Base-by-base conservation (phyloP, 345 rosid genomes). In the Citrus cavaleriei region DNA sequence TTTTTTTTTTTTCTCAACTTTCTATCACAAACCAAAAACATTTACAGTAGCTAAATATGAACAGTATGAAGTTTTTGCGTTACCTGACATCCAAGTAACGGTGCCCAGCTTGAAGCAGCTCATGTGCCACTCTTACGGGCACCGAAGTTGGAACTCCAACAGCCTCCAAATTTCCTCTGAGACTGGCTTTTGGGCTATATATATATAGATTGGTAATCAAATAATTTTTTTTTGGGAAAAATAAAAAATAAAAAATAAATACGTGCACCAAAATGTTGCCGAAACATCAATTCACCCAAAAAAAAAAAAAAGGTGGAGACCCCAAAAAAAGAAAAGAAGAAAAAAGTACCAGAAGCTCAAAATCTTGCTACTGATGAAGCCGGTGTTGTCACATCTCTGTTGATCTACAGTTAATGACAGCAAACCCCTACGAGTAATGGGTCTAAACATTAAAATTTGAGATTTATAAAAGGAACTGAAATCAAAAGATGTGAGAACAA, bases 71-170 rank as follows among this genome's bases (percentile, higher is more conserved):
- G 24, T 65, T 34, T 32, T 21, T 34, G 14, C 1, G 46, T 61
- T 61, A 91, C 95, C 95, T 84, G 77, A 95, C 98, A 70, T 95
- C 97, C 64, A 95, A 82, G 80, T 89, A 93, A 5, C 86, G 83
- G 74, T 95, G 92, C 3, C 98, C 98, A 18, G 99, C 99, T 78
- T 83, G 96, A 81, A 89, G 89, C 80, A 95, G 93, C 83, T 95
- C 98, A 24, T 78, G 91, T 0, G 99, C 99, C 37, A 95, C 96
- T 81, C 97, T 80, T 9, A 93, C 97, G 0, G 98, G 99, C 42
- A 95, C 99, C 6, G 99, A 95, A 62, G 90, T 81, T 7, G 97
- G 97, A 75, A 85, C 83, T 60, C 88, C 90, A 5, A 74, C 81
- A 14, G 89, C 87, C 74, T 87, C 90, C 82, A 77, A 37, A 63